Evolutionary conservation across 2,329 filamentous ascomycete genomes (phyloP), one percentile per base, ranked within the genome.

Genomic region (Phaeomoniella chlamydospora): DNA sequence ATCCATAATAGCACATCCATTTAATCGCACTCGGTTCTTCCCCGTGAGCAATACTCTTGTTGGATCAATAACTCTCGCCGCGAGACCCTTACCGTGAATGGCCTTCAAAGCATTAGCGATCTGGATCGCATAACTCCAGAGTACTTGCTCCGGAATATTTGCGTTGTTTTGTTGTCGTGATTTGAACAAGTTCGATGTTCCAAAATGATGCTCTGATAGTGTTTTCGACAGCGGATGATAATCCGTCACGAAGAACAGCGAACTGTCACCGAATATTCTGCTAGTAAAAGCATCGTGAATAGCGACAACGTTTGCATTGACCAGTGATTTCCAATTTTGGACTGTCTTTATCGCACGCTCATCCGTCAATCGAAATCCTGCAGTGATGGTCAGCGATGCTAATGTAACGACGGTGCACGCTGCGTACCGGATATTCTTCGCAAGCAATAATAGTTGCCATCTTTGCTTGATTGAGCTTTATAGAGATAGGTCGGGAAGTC

Each of bases 71-170:
- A 88, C 80, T 34, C 87, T 74, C 26, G 87, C 88, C 15, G 90
- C 88, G 29, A 96, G 67, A 14, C 82, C 81, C 37, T 71, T 73
- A 10, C 70, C 68, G 52, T 98, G 90, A 29, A 98, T 88, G 0
- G 81, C 72, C 52, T 84, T 88, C 22, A 98, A 64, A 1, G 84
- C 90, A 44, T 81, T 90, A 29, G 85, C 78, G 41, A 98, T 79
- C 55, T 98, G 90, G 4, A 87, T 80, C 41, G 94, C 75, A 54
- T 96, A 98, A 31, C 77, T 75, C 90, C 90, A 98, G 2, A 98
- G 59, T 1, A 84, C 68, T 38, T 77, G 73, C 55, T 96, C 88
- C 2, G 73, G 58, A 15, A 86, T 50, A 59, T 71, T 48, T 50
- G 57, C 43, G 56, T 61, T 46, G 54, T 65, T 39, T 62, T 64